These are phyloP conservation scores for Fusarium scirpi DNA, from an alignment of 2,329 filamentous ascomycete genomes.

Conservation along the genomic window DNA sequence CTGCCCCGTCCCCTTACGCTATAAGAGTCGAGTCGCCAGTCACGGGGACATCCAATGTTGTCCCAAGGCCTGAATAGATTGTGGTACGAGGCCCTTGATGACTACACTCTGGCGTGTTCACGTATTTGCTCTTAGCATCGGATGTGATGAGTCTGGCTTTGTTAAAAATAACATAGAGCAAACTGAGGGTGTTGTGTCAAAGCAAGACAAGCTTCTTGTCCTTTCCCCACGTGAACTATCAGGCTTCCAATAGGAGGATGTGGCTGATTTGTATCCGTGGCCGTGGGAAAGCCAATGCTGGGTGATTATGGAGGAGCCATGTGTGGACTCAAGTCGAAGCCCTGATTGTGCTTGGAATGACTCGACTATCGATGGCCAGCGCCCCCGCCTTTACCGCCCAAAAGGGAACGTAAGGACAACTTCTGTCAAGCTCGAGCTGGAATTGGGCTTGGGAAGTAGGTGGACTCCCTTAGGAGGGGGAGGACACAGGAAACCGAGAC, in stretches of 20 bases:
- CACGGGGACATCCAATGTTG: conserved; percentile 42
- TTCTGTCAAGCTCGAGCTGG: conserved; percentile 33
- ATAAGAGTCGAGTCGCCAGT: conserved; percentile 43
- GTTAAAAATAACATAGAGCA: conserved; percentile 39
- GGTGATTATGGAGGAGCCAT: conserved; percentile 40
- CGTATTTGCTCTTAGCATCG: conserved; percentile 26
- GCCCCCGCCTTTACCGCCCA: conserved; percentile 48
- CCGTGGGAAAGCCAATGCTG: conserved; percentile 43
- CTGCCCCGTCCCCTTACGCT: conserved; percentile 26
- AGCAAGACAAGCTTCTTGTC: conserved; percentile 40
- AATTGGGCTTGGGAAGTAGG: conserved; percentile 38
- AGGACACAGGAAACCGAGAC: conserved; percentile 29
- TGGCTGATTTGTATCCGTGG: conserved; percentile 39
- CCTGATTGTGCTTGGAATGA: conserved; percentile 46
- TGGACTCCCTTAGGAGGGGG: conserved; percentile 36
- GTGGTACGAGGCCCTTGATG: conserved; percentile 44
- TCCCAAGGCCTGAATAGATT: conserved; percentile 41
- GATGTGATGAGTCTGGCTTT: conserved; percentile 33
- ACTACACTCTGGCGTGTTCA: conserved; percentile 37
- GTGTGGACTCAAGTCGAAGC: conserved; percentile 48
- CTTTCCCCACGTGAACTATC: conserved; percentile 44
- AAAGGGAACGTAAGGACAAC: conserved; percentile 35
- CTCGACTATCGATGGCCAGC: conserved; percentile 39
- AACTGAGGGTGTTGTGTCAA: conserved; percentile 37
- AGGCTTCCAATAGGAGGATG: conserved; percentile 43